Base-by-base conservation (phyloP, 306 rosid species). In the Cotoneaster glaucophyllus region DNA sequence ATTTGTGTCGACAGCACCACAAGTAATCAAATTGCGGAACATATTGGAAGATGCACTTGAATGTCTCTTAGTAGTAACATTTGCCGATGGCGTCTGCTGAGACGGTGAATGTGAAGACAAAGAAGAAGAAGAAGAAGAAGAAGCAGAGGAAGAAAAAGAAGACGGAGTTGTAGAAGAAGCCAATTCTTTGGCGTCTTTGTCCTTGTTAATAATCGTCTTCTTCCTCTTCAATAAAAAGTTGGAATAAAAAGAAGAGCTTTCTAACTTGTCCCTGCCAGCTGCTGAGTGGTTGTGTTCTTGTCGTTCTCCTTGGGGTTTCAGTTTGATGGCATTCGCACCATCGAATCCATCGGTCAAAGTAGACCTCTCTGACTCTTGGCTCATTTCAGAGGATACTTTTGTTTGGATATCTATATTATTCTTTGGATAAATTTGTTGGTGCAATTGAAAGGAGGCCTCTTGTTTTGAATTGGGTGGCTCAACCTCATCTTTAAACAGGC, bases 1-100 rank as follows among this genome's bases (percentile, higher is more conserved):
- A 37, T 87, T 81, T 66, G 91, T 84, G 28, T 87, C 88, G 34
- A 70, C 84, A 6, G 64, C 79, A 19, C 97, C 85, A 62, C 98
- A 89, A 39, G 80, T 73, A 21, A 93, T 85, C 85, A 78, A 81
- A 64, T 90, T 90, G n/a, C 86, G 87, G 56, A 93, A 70, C 79
- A 83, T 76, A 43, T 64, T 69, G 50, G 96, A 83, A 52, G 91
- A 87, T 70, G 66, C 83, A 15, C 78, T 67, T 4, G 93, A 86
- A 75, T 85, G 79, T 81, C 85, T 90, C 77, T 82, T 88, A 48
- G 37, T 32, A 53, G 26, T 70, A 28, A 77, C 74, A 86, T 81
- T 88, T 28, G 57, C 79, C 22, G 77, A 77, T 2, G 93, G 75
- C 2, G 75, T 59, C 6, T 59, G 61, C 19, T 31, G 32, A 41